Evolutionary conservation across 805 yeast genomes (phyloP).

Genomic region (Starmerella stigmatis): DNA sequence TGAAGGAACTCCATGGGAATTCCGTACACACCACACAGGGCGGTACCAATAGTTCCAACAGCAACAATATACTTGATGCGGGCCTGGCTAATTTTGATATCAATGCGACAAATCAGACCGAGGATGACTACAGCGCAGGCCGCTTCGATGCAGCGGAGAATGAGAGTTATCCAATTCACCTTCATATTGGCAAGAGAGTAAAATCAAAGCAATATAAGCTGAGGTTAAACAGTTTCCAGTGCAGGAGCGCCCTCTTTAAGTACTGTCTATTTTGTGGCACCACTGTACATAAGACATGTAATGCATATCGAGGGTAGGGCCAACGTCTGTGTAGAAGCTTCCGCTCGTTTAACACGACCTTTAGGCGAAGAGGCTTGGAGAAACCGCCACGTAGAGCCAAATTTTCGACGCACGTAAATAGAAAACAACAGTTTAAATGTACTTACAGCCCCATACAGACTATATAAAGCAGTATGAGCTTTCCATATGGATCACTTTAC

Average conservation of each 20-base stretch:
- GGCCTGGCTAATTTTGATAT: constrained; percentile 5
- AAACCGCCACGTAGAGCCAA: too few species aligned
- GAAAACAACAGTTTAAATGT: too few species aligned
- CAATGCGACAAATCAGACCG: constrained; percentile 7
- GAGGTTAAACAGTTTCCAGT: too few species aligned
- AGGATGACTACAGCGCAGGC: constrained; percentile 4
- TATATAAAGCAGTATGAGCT: too few species aligned
- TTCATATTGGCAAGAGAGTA: not conserved
- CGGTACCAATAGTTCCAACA: constrained; percentile 7
- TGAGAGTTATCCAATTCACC: constrained; percentile 1
- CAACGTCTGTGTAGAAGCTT: not conserved
- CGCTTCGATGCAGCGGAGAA: not conserved
- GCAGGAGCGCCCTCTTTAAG: too few species aligned
- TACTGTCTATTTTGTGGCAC: not conserved
- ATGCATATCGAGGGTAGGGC: too few species aligned
- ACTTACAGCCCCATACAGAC: too few species aligned
- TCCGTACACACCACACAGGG: constrained; percentile 4
- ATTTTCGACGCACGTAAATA: too few species aligned
- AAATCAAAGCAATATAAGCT: too few species aligned
- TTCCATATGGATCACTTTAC: too few species aligned
- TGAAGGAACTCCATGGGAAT: constrained; percentile 8
- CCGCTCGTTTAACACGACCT: not conserved
- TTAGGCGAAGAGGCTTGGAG: not conserved
- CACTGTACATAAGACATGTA: not conserved
- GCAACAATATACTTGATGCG: constrained; percentile 10